Conservation (phyloP, 345 rosid genomes). For the Cardamine occulta region DNA sequence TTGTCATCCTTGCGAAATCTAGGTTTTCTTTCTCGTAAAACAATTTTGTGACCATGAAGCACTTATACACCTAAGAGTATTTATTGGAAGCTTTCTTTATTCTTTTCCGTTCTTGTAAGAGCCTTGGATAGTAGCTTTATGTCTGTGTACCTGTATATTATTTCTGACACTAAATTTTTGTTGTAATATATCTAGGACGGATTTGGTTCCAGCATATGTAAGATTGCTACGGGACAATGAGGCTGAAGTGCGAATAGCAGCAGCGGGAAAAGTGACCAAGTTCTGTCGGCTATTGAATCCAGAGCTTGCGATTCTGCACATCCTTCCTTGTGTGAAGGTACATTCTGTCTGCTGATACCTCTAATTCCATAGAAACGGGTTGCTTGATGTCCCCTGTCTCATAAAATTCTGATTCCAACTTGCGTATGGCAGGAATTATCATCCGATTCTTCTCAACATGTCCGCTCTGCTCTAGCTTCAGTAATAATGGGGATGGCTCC, state of each 20-base stretch:
- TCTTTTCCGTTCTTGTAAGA: neutral
- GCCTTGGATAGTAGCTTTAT: neutral
- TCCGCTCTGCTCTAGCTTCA: conserved; percentile 95
- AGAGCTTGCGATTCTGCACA: conserved; percentile 81
- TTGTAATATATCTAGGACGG: conserved; percentile 54
- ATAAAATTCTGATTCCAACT: conserved; percentile 43
- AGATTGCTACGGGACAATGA: conserved; percentile 96
- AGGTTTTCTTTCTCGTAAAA: conserved; percentile 8
- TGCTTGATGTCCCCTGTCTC: neutral
- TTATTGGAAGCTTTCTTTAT: neutral
- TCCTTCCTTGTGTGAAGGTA: conserved; percentile 98
- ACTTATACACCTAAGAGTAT: neutral
- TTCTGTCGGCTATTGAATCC: conserved; percentile 87
- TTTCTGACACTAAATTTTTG: conserved; percentile 2
- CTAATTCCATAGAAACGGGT: neutral
- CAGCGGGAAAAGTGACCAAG: conserved; percentile 97
- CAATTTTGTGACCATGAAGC: neutral
- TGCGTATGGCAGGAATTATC: conserved; percentile 77
- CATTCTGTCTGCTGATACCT: neutral
- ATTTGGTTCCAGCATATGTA: conserved; percentile 95
- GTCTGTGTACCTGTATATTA: conserved; percentile 7
- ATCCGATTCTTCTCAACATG: conserved; percentile 98
- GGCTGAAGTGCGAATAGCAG: conserved; percentile 99
- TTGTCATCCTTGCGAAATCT: conserved; percentile 1
- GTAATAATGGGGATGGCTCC: conserved; percentile 99